These are phyloP conservation scores for Lachnellula cervina DNA, from an alignment of 2,329 filamentous ascomycete genomes.

Conservation along the genomic window DNA sequence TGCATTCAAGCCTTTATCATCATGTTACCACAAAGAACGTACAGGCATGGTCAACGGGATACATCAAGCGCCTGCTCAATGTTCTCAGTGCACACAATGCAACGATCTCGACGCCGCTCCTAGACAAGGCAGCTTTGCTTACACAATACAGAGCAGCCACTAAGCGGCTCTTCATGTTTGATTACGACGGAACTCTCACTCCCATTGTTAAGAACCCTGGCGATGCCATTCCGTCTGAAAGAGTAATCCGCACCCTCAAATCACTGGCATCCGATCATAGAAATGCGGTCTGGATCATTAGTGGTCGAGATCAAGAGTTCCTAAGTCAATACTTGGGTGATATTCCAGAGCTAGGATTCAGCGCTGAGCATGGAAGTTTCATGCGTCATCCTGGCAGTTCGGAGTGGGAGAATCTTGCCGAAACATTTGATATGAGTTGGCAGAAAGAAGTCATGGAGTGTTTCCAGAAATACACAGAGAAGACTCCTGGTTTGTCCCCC, in stretches of 20 bases:
- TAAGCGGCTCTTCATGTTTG: constrained; percentile 93
- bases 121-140: constrained; percentile 71
- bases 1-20: constrained; percentile 71
- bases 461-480: constrained; percentile 85
- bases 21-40: constrained; percentile 85
- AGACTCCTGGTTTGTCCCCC: constrained; percentile 62
- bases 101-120: constrained; percentile 70
- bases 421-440: constrained; percentile 87
- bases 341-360: constrained; percentile 83
- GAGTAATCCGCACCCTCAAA: constrained; percentile 74
- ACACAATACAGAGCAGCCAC: constrained; percentile 68
- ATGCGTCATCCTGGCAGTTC: constrained; percentile 73
- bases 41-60: constrained; percentile 77
- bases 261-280: constrained; percentile 71
- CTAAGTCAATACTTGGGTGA: constrained; percentile 88
- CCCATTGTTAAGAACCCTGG: constrained; percentile 91
- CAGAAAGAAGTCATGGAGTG: constrained; percentile 77
- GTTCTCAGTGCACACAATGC: constrained; percentile 75
- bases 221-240: constrained; percentile 80
- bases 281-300: constrained; percentile 98
- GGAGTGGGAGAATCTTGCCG: constrained; percentile 85
- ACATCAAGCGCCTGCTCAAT: constrained; percentile 71
- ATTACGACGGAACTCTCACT: constrained; percentile 95
- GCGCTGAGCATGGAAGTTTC: constrained; percentile 95
- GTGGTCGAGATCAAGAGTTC: constrained; percentile 88